Evolutionary conservation across 2,329 filamentous ascomycete genomes (phyloP).

Genomic region (Sporothrix phasma): DNA sequence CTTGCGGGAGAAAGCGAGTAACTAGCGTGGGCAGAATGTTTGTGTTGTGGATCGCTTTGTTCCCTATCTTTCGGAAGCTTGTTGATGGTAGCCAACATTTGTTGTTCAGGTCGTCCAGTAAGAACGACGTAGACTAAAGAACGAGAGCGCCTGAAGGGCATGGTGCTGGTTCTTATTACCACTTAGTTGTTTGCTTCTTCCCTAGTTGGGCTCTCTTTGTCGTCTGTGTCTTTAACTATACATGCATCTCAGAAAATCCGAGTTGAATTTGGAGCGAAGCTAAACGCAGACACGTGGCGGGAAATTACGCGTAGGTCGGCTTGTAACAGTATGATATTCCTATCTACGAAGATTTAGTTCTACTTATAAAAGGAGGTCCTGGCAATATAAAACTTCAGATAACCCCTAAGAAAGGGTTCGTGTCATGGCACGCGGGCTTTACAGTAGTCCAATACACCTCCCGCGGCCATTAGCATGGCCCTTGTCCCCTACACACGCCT

Average conservation of each 20-base stretch:
- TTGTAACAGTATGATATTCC: no score
- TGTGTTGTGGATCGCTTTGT: neutral
- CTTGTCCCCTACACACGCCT: no score
- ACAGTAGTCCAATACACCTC: no score
- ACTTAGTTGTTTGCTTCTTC: neutral
- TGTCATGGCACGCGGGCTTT: no score
- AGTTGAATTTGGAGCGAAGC: neutral
- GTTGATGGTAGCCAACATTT: neutral
- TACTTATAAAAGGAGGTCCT: no score
- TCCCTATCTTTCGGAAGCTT: neutral
- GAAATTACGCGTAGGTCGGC: no score
- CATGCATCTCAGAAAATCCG: neutral
- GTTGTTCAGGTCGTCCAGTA: slow-evolving; percentile 8
- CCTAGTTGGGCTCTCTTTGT: neutral
- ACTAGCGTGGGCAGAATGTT: neutral
- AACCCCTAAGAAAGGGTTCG: no score
- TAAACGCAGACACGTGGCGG: neutral
- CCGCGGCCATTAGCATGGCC: no score
- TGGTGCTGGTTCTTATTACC: neutral
- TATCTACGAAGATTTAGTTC: no score
- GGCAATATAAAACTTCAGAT: no score
- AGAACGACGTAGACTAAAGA: neutral
- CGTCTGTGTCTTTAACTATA: neutral
- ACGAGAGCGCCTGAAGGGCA: neutral
- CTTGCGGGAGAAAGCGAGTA: slow-evolving; percentile 80